phyloP scores from a whole-genome alignment of 1,284 basidiomycete species.

The Apiotrichum gracile region DNA sequence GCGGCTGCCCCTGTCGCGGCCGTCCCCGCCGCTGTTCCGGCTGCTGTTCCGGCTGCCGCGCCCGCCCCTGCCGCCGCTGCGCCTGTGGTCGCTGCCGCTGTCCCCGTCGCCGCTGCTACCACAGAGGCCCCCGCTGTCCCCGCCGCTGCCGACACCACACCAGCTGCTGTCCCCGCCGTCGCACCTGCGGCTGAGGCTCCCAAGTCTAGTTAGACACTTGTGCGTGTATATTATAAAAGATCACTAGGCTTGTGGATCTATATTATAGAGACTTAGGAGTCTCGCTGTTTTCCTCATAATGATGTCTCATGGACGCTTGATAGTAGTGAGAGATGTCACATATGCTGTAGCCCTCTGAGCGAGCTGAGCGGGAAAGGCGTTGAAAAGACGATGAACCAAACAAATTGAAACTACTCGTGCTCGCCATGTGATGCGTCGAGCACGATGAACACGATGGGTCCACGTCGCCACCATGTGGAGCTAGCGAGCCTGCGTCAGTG shows the following conservation, averaged over 20 bases:
- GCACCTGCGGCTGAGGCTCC: not conserved
- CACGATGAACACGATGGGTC: not conserved
- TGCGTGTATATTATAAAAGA: not conserved
- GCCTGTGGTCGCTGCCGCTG: not conserved
- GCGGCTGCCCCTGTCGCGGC: conserved; percentile 10
- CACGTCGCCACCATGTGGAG: not conserved
- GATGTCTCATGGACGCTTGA: not conserved
- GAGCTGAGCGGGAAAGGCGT: no score
- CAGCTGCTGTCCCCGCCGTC: conserved; percentile 12
- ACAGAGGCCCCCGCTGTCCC: conserved; percentile 3
- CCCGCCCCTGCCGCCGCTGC: conserved; percentile 18
- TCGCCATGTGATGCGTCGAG: not conserved
- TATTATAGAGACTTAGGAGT: not conserved
- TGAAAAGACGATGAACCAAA: no score
- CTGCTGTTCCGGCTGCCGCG: conserved; percentile 14
- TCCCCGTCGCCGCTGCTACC: not conserved
- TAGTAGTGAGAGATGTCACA: not conserved
- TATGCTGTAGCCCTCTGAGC: no score
- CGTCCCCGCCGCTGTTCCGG: conserved; percentile 3
- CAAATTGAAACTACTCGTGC: no score
- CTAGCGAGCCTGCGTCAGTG: not conserved
- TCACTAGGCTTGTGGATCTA: not conserved
- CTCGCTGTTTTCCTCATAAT: not conserved
- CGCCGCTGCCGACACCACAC: conserved; percentile 9
- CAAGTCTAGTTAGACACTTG: not conserved